phyloP scores from a whole-genome alignment of 331 rosid genomes.

The Malus hybrid region DNA sequence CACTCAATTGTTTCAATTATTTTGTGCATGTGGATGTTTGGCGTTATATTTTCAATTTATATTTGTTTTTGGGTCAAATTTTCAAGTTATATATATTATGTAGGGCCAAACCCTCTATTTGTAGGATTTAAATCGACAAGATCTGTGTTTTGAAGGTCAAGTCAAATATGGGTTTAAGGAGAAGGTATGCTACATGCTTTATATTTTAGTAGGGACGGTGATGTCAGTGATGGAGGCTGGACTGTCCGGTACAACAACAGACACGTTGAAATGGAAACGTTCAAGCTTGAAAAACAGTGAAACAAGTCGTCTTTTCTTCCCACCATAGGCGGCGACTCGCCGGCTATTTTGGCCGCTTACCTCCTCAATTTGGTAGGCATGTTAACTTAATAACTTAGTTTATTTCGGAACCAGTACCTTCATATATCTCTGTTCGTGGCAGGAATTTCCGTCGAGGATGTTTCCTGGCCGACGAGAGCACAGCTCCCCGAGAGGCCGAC shows the following conservation, averaged over 20 bases:
- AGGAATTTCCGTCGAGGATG: not conserved
- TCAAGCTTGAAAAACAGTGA: conserved; percentile 37
- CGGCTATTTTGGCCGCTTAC: conserved; percentile 37
- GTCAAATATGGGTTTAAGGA: conserved; percentile 66
- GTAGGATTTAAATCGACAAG: conserved; percentile 55
- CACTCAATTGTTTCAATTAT: not conserved
- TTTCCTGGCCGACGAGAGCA: too few relatives aligned
- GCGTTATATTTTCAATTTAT: not conserved
- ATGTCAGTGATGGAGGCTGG: conserved; percentile 21
- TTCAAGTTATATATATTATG: conserved; percentile 5
- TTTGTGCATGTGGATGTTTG: not conserved
- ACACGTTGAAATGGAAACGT: conserved; percentile 51
- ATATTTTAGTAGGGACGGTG: conserved; percentile 19
- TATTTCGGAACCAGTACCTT: not conserved
- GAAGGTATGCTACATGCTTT: conserved; percentile 78
- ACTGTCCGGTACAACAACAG: conserved; percentile 42
- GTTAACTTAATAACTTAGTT: not conserved
- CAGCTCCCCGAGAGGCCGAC: too few relatives aligned
- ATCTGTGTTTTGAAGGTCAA: conserved; percentile 51
- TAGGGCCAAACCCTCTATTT: conserved; percentile 69
- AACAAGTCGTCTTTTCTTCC: conserved; percentile 59
- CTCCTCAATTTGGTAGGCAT: conserved; percentile 43
- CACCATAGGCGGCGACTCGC: conserved; percentile 40
- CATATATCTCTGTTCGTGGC: too few relatives aligned
- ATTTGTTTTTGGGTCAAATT: too few relatives aligned